Conservation (phyloP, 2,329 filamentous ascomycete species). For the Ophiostoma montium region DNA sequence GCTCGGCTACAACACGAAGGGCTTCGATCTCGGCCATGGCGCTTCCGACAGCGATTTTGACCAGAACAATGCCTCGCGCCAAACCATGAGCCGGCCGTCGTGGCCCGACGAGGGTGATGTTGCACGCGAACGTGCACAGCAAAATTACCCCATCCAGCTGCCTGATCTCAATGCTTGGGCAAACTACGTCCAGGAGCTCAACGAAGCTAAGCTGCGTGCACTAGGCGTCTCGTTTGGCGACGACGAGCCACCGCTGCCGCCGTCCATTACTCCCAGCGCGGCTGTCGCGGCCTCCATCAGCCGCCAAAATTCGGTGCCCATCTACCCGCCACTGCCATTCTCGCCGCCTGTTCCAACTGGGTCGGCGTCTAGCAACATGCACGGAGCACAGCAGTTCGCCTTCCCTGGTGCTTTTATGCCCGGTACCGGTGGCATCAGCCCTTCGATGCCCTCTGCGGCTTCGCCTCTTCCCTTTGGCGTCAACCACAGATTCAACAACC, state of each 20-base stretch:
- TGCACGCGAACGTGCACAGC: slow-evolving; percentile 36
- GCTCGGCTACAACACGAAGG: slow-evolving; percentile 52
- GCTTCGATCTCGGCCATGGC: slow-evolving; percentile 50
- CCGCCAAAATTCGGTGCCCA: slow-evolving; percentile 51
- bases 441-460: slow-evolving; percentile 47
- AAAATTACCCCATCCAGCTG: slow-evolving; percentile 47
- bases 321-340: slow-evolving; percentile 63
- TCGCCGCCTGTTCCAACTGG: slow-evolving; percentile 72
- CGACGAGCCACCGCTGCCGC: slow-evolving; percentile 47
- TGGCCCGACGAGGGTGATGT: slow-evolving; percentile 54
- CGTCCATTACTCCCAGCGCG: slow-evolving; percentile 52
- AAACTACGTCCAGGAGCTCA: slow-evolving; percentile 65
- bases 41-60: slow-evolving; percentile 14
- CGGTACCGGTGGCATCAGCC: slow-evolving; percentile 21
- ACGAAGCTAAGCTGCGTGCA: slow-evolving; percentile 84
- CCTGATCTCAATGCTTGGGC: slow-evolving; percentile 59
- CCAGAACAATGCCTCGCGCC: slow-evolving; percentile 24
- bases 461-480: slow-evolving; percentile 55
- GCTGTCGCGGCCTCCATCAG: slow-evolving; percentile 40
- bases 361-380: slow-evolving; percentile 56
- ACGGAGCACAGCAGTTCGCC: slow-evolving; percentile 38
- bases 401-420: slow-evolving; percentile 43
- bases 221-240: slow-evolving; percentile 73
- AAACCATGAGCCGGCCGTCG: slow-evolving; percentile 50
- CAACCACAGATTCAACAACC: slow-evolving; percentile 48